Conservation (phyloP, 164 flowering plant species). For the Annona squamosa region DNA sequence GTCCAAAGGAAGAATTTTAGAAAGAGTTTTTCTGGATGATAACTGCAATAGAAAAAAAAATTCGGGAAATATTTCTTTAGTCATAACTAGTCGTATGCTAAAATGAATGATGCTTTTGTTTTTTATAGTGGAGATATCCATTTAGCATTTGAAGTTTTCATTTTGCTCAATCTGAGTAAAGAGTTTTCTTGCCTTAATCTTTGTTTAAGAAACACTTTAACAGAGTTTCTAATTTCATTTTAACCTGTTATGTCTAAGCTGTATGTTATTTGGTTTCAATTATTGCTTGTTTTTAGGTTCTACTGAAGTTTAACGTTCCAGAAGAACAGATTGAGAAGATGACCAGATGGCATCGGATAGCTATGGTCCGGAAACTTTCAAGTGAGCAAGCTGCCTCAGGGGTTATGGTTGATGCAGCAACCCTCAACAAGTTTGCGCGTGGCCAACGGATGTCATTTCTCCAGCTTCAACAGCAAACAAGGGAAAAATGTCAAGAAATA, state of each 20-base stretch:
- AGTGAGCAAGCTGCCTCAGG: conserved; percentile 98
- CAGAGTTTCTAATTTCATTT: background rate
- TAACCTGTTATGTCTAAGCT: background rate
- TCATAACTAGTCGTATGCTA: no score
- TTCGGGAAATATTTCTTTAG: no score
- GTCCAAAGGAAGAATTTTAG: no score
- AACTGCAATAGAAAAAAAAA: no score
- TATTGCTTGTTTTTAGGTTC: conserved; percentile 47
- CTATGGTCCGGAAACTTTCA: conserved; percentile 91
- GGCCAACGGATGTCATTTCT: conserved; percentile 98
- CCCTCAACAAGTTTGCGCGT: conserved; percentile 86
- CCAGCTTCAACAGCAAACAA: conserved; percentile 94
- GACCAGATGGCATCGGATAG: conserved; percentile 98
- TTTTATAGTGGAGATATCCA: no score
- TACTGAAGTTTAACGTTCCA: conserved; percentile 80
- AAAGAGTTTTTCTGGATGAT: no score
- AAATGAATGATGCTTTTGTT: no score
- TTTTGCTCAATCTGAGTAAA: no score
- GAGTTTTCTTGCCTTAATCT: no score
- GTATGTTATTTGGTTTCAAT: background rate
- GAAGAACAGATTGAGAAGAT: conserved; percentile 85
- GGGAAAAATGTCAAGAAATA: conserved; percentile 97
- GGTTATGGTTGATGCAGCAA: conserved; percentile 79
- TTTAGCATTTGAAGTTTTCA: no score
- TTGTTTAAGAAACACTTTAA: no score